These are phyloP conservation scores for Lactarius indigo DNA, from an alignment of 768 basidiomycete genomes.

Conservation along the genomic window DNA sequence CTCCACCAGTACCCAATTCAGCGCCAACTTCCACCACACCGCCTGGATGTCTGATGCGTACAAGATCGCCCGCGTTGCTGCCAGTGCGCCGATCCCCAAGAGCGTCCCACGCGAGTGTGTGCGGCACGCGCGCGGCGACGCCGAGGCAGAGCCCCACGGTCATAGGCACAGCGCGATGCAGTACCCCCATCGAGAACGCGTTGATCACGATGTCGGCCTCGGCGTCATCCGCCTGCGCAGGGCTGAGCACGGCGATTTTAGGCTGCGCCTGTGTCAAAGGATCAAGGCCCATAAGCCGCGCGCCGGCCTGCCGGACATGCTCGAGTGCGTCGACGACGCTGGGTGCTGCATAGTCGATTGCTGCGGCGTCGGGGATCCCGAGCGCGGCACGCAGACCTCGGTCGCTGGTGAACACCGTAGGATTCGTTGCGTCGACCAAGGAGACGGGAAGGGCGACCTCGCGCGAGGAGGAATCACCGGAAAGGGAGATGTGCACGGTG, in stretches of 20 bases:
- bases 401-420: constrained; percentile 58
- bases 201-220: constrained; percentile 51
- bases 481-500: constrained; percentile 35
- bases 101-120: constrained; percentile 53
- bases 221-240: constrained; percentile 32
- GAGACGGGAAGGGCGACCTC: constrained; percentile 39
- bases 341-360: constrained; percentile 26
- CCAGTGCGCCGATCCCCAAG: constrained; percentile 29
- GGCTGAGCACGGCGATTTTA: constrained; percentile 58
- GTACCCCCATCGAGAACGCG: constrained; percentile 67
- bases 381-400: constrained; percentile 42
- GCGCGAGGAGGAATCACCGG: constrained; percentile 16
- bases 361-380: constrained; percentile 28
- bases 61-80: constrained; percentile 27
- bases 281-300: constrained; percentile 59
- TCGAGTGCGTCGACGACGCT: constrained; percentile 41
- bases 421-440: constrained; percentile 72
- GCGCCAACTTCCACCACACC: constrained; percentile 69
- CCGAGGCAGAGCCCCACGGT: constrained; percentile 69
- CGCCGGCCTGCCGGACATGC: constrained; percentile 51
- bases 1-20: constrained; percentile 43
- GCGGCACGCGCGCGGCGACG: constrained; percentile 53
- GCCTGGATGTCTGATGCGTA: constrained; percentile 61
- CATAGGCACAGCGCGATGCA: constrained; percentile 71
- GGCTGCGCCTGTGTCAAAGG: constrained; percentile 63